A percentile compares a stretch with the other conserved stretches of the same genome.
These are phyloP conservation scores for Ampelocalamus luodianensis DNA, from an alignment of 176 grass and related monocot species.

Conservation along the genomic window DNA sequence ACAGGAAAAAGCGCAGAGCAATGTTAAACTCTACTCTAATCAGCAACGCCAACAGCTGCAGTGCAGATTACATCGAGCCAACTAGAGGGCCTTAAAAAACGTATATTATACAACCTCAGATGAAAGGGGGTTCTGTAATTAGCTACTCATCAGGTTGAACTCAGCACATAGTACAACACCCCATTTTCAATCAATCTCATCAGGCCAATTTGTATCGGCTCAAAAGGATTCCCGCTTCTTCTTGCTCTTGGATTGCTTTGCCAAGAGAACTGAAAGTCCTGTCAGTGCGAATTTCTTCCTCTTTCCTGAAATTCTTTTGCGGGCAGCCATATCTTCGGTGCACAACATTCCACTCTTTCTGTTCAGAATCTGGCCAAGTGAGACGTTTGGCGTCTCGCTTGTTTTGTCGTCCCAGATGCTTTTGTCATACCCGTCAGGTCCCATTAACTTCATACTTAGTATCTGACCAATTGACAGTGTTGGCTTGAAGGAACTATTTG, in stretches of 20 bases:
- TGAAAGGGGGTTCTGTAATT: neutral
- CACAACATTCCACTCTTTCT: slow-evolving; percentile 49
- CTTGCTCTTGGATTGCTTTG: slow-evolving; percentile 79
- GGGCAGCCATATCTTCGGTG: slow-evolving; percentile 32
- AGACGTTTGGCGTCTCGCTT: slow-evolving; percentile 53
- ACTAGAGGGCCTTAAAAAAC: neutral
- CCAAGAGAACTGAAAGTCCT: slow-evolving; percentile 67
- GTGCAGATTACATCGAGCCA: slow-evolving; percentile 13
- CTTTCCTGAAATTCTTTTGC: slow-evolving; percentile 55
- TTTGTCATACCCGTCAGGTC: slow-evolving; percentile 57
- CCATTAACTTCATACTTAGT: slow-evolving; percentile 85
- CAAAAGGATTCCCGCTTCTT: slow-evolving; percentile 74
- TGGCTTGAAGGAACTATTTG: slow-evolving; percentile 51
- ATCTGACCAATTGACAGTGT: slow-evolving; percentile 93
- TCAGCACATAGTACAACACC: slow-evolving; percentile 17
- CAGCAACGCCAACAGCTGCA: slow-evolving; percentile 25
- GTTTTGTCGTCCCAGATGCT: slow-evolving; percentile 58
- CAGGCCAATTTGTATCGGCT: neutral
- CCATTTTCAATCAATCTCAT: neutral
- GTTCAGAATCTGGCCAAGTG: slow-evolving; percentile 88
- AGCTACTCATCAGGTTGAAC: slow-evolving; percentile 35
- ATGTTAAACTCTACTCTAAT: no score
- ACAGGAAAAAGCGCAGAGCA: no score
- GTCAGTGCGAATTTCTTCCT: slow-evolving; percentile 77
- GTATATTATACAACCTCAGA: slow-evolving; percentile 14